A percentile compares a stretch with the other conserved stretches of the same genome.
phyloP scores from a whole-genome alignment of 495 filamentous ascomycete species.

The Penicillium crystallinum region DNA sequence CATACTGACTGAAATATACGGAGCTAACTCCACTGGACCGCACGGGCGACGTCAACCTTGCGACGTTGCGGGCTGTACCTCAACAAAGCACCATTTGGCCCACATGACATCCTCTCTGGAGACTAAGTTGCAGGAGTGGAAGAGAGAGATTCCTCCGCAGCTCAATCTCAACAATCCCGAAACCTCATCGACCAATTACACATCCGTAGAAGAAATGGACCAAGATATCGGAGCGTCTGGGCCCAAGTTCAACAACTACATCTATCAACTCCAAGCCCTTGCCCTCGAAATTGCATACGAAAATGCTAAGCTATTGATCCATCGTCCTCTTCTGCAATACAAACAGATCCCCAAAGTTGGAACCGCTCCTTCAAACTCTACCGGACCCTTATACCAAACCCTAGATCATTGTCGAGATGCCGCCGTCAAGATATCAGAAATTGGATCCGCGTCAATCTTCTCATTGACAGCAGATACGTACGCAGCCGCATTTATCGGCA shows the following conservation, averaged over 20 bases:
- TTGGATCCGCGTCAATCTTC: conserved; percentile 11
- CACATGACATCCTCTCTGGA: neutral
- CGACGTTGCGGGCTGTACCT: neutral
- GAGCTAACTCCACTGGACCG: conserved; percentile 1
- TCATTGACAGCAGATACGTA: conserved; percentile 24
- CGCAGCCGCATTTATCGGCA: conserved; percentile 24
- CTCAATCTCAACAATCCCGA: conserved; percentile 4
- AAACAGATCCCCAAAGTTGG: conserved; percentile 1
- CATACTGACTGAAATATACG: conserved; percentile 22
- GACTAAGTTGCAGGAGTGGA: conserved; percentile 13
- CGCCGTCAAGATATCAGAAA: conserved; percentile 20
- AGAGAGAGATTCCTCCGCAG: conserved; percentile 11
- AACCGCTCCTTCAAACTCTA: neutral
- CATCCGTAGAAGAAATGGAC: conserved; percentile 21
- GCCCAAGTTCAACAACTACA: conserved; percentile 22
- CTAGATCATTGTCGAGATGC: conserved; percentile 19
- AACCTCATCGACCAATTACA: neutral
- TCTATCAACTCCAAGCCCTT: conserved; percentile 28
- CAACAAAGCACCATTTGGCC: neutral
- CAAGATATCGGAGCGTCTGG: conserved; percentile 25
- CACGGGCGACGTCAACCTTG: neutral
- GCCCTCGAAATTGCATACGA: conserved; percentile 23
- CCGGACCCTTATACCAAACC: neutral
- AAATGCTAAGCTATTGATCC: conserved; percentile 22
- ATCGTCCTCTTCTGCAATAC: conserved; percentile 23